Evolutionary conservation across 495 filamentous ascomycete genomes (phyloP).

Genomic region (Penicillium roqueforti): DNA sequence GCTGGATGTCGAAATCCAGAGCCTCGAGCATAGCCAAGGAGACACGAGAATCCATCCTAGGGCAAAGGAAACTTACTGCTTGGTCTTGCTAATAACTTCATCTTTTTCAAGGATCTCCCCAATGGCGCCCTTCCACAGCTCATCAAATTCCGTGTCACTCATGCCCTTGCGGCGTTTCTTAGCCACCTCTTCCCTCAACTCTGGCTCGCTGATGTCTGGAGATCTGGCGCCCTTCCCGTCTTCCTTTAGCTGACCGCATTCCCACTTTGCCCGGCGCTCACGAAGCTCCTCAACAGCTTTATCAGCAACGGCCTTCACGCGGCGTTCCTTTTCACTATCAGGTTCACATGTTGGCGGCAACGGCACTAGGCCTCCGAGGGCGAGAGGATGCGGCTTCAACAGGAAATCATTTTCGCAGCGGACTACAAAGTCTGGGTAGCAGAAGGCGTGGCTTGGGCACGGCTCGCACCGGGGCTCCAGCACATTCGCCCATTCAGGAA

Average conservation of each 20-base stretch:
- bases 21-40: slow-evolving; percentile 11
- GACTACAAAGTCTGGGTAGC: slow-evolving; percentile 70
- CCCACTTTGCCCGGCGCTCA: slow-evolving; percentile 79
- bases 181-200: slow-evolving; percentile 68
- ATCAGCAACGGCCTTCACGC: slow-evolving; percentile 81
- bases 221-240: slow-evolving; percentile 54
- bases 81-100: slow-evolving; percentile 65
- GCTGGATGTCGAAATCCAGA: slow-evolving; percentile 20
- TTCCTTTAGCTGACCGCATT: slow-evolving; percentile 75
- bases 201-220: slow-evolving; percentile 66
- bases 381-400: slow-evolving; percentile 76
- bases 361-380: slow-evolving; percentile 75
- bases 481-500: slow-evolving; percentile 64
- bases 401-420: slow-evolving; percentile 85
- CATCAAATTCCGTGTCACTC: slow-evolving; percentile 84
- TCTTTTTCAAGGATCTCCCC: slow-evolving; percentile 79
- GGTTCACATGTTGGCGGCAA: slow-evolving; percentile 91
- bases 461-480: slow-evolving; percentile 83
- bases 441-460: slow-evolving; percentile 88
- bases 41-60: slow-evolving; percentile 30
- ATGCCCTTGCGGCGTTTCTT: slow-evolving; percentile 72
- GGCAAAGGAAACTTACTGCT: slow-evolving; percentile 65
- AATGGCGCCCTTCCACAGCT: slow-evolving; percentile 81
- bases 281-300: slow-evolving; percentile 83
- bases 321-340: slow-evolving; percentile 85